Percentiles rank a stretch among this genome's conserved stretches.
phyloP scores from a whole-genome alignment of 1,284 basidiomycete genomes.

The Cutaneotrichosporon mucoides region DNA sequence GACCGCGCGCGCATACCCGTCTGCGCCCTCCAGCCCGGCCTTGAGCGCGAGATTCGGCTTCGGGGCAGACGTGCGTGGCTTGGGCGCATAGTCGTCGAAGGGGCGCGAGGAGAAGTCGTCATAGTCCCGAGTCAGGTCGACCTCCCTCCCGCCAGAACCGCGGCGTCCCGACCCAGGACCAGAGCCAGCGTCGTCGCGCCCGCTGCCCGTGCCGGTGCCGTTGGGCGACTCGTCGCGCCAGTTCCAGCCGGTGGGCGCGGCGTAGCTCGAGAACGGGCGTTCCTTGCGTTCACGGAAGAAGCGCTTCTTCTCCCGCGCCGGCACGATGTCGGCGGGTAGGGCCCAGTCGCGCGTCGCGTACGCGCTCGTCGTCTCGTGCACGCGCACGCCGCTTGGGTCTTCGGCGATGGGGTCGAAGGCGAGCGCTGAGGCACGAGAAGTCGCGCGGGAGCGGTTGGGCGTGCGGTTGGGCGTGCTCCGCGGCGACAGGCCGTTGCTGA shows the following conservation, averaged over 20 bases:
- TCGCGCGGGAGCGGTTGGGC: background rate
- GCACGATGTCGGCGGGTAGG: background rate
- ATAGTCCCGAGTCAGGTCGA: background rate
- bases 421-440: background rate
- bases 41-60: conserved; percentile 15
- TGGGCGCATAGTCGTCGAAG: conserved; percentile 13
- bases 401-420: conserved; percentile 16
- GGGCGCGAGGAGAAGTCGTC: conserved; percentile 2
- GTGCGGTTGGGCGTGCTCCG: background rate
- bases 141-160: background rate
- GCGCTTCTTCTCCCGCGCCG: background rate
- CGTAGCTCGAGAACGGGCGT: conserved; percentile 10
- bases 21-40: conserved; percentile 23
- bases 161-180: too few species aligned
- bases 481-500: background rate
- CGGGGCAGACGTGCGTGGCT: background rate
- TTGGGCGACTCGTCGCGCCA: background rate
- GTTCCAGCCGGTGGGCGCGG: conserved; percentile 4
- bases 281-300: conserved; percentile 6
- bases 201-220: too few species aligned
- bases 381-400: conserved; percentile 1
- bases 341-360: conserved; percentile 13
- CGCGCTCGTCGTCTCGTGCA: conserved; percentile 11
- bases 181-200: too few species aligned
- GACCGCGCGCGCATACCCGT: conserved; percentile 61